Conservation (phyloP, 371 early-diverging fungal species). For the Saksenaea vasiformis region DNA sequence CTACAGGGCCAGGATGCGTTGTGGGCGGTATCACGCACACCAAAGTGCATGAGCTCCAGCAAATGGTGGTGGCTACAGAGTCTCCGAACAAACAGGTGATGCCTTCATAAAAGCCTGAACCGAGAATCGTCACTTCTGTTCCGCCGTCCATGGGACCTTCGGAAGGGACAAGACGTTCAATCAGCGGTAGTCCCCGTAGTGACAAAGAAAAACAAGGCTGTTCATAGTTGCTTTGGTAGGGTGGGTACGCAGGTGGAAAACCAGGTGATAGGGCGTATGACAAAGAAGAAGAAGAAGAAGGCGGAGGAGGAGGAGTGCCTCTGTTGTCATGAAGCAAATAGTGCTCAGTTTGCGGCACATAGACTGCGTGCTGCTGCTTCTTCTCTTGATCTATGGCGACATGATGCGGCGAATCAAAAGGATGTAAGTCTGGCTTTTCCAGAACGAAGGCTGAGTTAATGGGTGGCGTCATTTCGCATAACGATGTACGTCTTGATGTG, state of each 20-base stretch:
- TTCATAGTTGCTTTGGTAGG: neutral
- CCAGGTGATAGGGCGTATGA: neutral
- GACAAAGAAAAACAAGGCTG: neutral
- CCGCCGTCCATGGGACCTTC: constrained; percentile 79
- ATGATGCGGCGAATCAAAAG: neutral
- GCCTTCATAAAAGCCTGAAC: constrained; percentile 64
- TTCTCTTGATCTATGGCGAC: neutral
- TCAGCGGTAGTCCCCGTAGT: constrained; percentile 10
- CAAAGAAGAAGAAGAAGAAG: too few species aligned
- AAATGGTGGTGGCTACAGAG: constrained; percentile 44
- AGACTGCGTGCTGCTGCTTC: neutral
- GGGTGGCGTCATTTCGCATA: neutral
- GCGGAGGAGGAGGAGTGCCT: neutral
- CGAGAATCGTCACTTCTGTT: constrained; percentile 70
- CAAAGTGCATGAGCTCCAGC: constrained; percentile 63
- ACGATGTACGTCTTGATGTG: constrained; percentile 17
- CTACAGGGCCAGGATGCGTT: constrained; percentile 64
- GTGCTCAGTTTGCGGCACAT: neutral
- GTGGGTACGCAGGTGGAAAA: neutral
- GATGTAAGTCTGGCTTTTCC: neutral
- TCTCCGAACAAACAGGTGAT: constrained; percentile 55
- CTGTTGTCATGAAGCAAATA: neutral
- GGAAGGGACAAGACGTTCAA: constrained; percentile 58
- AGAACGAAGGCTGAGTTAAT: neutral
- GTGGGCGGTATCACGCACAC: constrained; percentile 80